phyloP scores from a whole-genome alignment of 768 basidiomycete genomes.

The Leccinum olivaceopallidum region DNA sequence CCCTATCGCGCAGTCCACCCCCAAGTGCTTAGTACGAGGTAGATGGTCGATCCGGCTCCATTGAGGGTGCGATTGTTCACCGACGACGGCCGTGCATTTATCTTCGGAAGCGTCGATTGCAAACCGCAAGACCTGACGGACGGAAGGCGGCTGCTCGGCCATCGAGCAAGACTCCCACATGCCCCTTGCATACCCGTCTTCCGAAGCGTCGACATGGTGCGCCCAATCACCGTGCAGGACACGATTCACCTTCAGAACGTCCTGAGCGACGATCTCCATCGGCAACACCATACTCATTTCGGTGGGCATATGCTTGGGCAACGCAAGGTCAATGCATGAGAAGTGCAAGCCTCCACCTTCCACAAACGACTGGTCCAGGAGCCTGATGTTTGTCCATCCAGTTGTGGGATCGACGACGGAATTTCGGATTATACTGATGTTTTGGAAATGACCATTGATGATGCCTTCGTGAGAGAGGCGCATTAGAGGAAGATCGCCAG shows the following conservation, averaged over 20 bases:
- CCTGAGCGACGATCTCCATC: background rate
- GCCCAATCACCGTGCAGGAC: background rate
- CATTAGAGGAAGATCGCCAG: background rate
- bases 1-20: background rate
- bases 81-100: background rate
- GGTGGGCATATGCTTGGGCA: background rate
- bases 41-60: background rate
- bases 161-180: background rate
- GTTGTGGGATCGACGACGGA: background rate
- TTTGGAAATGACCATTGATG: background rate
- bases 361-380: background rate
- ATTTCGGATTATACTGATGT: constrained; percentile 1
- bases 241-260: background rate
- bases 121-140: background rate
- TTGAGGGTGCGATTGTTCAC: background rate
- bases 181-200: constrained; percentile 3
- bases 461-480: constrained; percentile 3
- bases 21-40: background rate
- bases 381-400: background rate
- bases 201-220: background rate
- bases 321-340: background rate
- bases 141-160: background rate
- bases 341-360: background rate
- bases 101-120: constrained; percentile 2
- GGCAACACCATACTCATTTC: background rate